Conservation (phyloP, 2,329 filamentous ascomycete genomes). For the Aureobasidium sp. region DNA sequence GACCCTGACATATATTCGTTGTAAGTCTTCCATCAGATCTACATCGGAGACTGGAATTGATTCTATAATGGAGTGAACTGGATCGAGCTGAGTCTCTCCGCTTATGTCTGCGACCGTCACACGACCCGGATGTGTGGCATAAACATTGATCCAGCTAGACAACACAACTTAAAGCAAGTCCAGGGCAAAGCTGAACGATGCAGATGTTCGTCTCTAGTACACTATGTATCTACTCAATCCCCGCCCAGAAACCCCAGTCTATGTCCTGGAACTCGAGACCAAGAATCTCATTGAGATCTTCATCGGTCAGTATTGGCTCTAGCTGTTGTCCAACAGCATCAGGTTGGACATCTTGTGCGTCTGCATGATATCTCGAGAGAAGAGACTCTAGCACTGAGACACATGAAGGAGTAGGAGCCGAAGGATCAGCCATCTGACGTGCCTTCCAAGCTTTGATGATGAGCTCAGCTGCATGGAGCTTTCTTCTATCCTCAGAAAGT, state of each 20-base stretch:
- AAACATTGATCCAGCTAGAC: too few relatives aligned
- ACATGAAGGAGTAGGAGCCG: not conserved
- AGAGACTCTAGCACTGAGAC: not conserved
- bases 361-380: not conserved
- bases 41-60: too few relatives aligned
- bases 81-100: too few relatives aligned
- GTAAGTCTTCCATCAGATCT: too few relatives aligned
- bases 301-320: not conserved
- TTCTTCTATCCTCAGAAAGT: not conserved
- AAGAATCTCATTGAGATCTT: not conserved
- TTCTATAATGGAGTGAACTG: too few relatives aligned
- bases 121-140: too few relatives aligned
- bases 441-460: constrained; percentile 4
- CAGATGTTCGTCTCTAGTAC: too few relatives aligned
- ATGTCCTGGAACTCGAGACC: constrained; percentile 15
- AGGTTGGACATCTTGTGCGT: not conserved
- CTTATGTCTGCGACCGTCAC: too few relatives aligned
- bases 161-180: too few relatives aligned
- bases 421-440: not conserved
- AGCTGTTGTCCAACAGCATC: not conserved
- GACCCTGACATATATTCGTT: too few relatives aligned
- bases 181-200: too few relatives aligned
- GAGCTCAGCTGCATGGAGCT: not conserved
- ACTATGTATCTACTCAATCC: not conserved
- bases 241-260: constrained; percentile 14